Percentiles rank a stretch among this genome's conserved stretches.
phyloP scores from a whole-genome alignment of 164 flowering plant species.

The Akebia trifoliata region DNA sequence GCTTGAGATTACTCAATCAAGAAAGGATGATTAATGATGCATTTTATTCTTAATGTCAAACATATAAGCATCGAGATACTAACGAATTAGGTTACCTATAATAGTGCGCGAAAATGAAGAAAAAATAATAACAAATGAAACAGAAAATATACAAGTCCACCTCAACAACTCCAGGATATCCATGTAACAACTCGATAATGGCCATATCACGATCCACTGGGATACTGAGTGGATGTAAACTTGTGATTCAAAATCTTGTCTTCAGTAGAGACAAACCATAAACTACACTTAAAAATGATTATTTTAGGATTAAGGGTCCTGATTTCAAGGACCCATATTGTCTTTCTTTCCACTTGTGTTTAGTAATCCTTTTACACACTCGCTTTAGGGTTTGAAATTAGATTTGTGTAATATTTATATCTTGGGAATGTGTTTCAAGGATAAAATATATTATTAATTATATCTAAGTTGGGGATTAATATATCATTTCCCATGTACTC shows the following conservation, averaged over 20 bases:
- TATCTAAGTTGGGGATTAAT: too few relatives aligned
- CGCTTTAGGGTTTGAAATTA: too few relatives aligned
- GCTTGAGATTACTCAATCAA: too few relatives aligned
- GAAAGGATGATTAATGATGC: too few relatives aligned
- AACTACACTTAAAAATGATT: slow-evolving; percentile 8
- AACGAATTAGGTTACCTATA: not conserved
- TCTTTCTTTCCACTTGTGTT: slow-evolving; percentile 3
- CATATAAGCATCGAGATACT: not conserved
- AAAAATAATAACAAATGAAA: not conserved
- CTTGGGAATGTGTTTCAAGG: too few relatives aligned
- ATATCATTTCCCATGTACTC: too few relatives aligned
- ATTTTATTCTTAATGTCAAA: too few relatives aligned
- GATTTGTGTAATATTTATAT: too few relatives aligned
- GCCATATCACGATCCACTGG: slow-evolving; percentile 16
- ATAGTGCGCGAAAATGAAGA: too few relatives aligned
- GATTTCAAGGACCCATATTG: slow-evolving; percentile 16
- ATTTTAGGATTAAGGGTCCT: slow-evolving; percentile 6
- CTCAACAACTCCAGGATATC: slow-evolving; percentile 9
- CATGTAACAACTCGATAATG: slow-evolving; percentile 15
- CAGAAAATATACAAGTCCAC: slow-evolving; percentile 8
- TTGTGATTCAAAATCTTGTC: slow-evolving; percentile 22
- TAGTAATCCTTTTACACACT: too few relatives aligned
- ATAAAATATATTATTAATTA: too few relatives aligned
- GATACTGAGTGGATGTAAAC: slow-evolving; percentile 21
- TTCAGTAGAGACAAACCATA: slow-evolving; percentile 19